Evolutionary conservation across 768 basidiomycete genomes (phyloP).

Genomic region (Daedalea quercina): DNA sequence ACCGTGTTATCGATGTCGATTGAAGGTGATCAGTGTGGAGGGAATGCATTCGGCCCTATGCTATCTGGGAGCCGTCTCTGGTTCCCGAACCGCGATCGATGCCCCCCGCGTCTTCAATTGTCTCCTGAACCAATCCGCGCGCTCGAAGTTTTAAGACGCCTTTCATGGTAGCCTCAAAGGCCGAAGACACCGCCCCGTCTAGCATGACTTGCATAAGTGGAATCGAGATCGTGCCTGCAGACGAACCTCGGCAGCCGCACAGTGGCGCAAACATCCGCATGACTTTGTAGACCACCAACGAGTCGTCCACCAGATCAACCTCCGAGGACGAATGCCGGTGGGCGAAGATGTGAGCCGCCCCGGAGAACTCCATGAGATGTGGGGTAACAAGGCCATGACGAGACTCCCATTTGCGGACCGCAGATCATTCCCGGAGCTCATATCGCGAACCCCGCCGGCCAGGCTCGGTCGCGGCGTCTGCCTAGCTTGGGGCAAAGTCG

Average conservation of each 20-base stretch:
- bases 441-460: background rate
- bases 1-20: constrained; percentile 22
- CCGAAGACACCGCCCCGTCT: background rate
- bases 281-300: too few species aligned
- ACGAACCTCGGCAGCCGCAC: background rate
- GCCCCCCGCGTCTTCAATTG: background rate
- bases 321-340: too few species aligned
- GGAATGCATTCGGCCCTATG: background rate
- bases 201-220: background rate
- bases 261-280: background rate
- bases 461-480: too few species aligned
- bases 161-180: background rate
- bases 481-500: too few species aligned
- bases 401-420: background rate
- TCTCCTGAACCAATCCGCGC: background rate
- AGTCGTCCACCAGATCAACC: too few species aligned
- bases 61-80: constrained; percentile 1
- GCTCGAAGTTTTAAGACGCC: background rate
- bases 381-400: background rate
- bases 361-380: constrained; percentile 2
- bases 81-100: background rate
- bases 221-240: background rate
- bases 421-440: constrained; percentile 2
- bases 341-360: background rate
- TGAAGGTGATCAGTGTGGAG: constrained; percentile 5